phyloP scores from a whole-genome alignment of 2,329 filamentous ascomycete genomes.

The Alternaria consortialis region DNA sequence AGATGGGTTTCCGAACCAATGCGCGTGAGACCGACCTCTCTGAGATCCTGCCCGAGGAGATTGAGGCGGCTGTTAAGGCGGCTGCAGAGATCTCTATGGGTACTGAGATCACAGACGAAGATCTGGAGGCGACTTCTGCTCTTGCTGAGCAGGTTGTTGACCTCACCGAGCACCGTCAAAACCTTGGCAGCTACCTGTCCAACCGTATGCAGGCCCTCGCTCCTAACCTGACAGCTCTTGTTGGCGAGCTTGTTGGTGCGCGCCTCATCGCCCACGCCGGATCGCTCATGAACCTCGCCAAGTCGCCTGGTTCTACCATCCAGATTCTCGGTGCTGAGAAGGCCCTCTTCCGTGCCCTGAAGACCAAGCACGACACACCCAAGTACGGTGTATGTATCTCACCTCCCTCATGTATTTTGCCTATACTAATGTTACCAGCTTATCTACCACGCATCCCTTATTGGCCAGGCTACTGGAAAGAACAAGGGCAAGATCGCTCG shows the following conservation, averaged over 20 bases:
- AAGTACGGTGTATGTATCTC: conserved; percentile 75
- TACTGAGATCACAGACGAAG: conserved; percentile 92
- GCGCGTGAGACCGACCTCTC: conserved; percentile 79
- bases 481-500: conserved; percentile 99
- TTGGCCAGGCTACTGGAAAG: conserved; percentile 95
- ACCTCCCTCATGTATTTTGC: conserved; percentile 73
- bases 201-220: conserved; percentile 97
- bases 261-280: conserved; percentile 94
- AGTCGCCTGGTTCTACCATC: conserved; percentile 92
- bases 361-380: conserved; percentile 98
- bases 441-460: conserved; percentile 74
- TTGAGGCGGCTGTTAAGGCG: conserved; percentile 88
- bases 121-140: conserved; percentile 90
- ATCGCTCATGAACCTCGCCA: conserved; percentile 92
- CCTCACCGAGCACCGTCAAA: conserved; percentile 81
- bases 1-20: conserved; percentile 88
- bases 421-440: conserved; percentile 56
- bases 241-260: conserved; percentile 93
- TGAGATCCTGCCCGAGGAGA: conserved; percentile 87
- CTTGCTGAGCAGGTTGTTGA: conserved; percentile 92
- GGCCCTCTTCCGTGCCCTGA: conserved; percentile 95
- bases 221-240: conserved; percentile 90
- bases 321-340: conserved; percentile 99
- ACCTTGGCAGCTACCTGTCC: conserved; percentile 88
- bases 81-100: conserved; percentile 98